Conservation (phyloP, 768 basidiomycete genomes). For the Agaricus sinodeliciosus region DNA sequence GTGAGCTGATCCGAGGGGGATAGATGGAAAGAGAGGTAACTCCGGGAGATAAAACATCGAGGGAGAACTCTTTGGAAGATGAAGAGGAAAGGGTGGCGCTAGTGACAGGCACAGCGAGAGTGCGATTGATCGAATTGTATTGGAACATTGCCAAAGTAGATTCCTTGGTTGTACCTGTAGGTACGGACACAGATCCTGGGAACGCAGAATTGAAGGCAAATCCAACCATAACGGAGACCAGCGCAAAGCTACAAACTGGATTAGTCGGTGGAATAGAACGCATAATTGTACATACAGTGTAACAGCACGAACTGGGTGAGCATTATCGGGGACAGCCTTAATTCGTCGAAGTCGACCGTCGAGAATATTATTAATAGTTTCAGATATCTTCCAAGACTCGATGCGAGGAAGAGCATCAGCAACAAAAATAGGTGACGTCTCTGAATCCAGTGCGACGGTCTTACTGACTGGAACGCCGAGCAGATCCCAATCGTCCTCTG, state of each 20-base stretch:
- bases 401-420: slow-evolving; percentile 36
- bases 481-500: slow-evolving; percentile 37
- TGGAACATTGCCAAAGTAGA: slow-evolving; percentile 32
- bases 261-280: slow-evolving; percentile 12
- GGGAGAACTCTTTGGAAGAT: slow-evolving; percentile 41
- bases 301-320: slow-evolving; percentile 50
- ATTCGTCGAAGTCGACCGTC: slow-evolving; percentile 29
- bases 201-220: slow-evolving; percentile 49
- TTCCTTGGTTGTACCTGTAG: slow-evolving; percentile 26
- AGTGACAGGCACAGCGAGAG: slow-evolving; percentile 22
- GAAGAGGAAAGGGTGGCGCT: slow-evolving; percentile 30
- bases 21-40: slow-evolving; percentile 34
- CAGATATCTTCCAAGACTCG: slow-evolving; percentile 34
- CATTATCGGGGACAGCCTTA: slow-evolving; percentile 33
- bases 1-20: slow-evolving; percentile 14
- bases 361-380: slow-evolving; percentile 39
- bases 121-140: slow-evolving; percentile 29
- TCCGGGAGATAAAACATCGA: slow-evolving; percentile 45
- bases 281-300: slow-evolving; percentile 49
- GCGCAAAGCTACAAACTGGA: slow-evolving; percentile 45
- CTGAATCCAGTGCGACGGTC: slow-evolving; percentile 30
- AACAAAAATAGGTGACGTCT: slow-evolving; percentile 37
- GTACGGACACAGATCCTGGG: slow-evolving; percentile 27
- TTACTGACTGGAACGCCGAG: slow-evolving; percentile 35
- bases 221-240: slow-evolving; percentile 64